These are phyloP conservation scores for Acer negundo DNA, from an alignment of 345 rosid genomes.

Conservation along the genomic window DNA sequence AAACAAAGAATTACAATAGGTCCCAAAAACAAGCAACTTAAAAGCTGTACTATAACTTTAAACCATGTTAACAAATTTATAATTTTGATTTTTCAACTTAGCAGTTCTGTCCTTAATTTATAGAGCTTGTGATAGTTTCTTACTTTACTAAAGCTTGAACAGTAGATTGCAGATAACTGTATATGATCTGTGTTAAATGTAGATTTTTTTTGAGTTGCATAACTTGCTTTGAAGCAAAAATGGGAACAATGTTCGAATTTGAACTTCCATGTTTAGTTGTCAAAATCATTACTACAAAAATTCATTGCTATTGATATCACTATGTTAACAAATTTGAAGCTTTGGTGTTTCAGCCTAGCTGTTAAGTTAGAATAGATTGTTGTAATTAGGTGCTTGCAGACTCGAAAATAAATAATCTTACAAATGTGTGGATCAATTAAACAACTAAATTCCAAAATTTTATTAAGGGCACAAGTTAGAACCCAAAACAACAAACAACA, in stretches of 20 bases:
- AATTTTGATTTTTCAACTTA: background rate
- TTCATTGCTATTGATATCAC: background rate
- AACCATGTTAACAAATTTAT: background rate
- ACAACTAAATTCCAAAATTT: too few species aligned
- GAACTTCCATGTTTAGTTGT: constrained; percentile 3
- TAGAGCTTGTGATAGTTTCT: background rate
- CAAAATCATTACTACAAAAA: background rate
- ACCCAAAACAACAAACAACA: too few species aligned
- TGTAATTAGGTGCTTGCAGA: background rate
- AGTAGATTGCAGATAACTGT: background rate
- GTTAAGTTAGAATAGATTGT: background rate
- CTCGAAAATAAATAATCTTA: too few species aligned
- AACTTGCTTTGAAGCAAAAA: constrained; percentile 25
- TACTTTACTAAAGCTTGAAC: background rate
- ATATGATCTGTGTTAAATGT: background rate
- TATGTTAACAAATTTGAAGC: background rate
- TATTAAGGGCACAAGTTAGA: too few species aligned
- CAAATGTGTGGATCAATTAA: too few species aligned
- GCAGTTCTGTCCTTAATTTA: background rate
- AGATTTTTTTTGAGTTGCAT: background rate
- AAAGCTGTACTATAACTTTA: too few species aligned
- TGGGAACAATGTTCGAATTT: constrained; percentile 49
- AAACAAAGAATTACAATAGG: too few species aligned
- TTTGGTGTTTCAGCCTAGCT: background rate
- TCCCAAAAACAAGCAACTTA: too few species aligned